phyloP scores from a whole-genome alignment of 805 yeast species.

The Myxozyma sirexii region DNA sequence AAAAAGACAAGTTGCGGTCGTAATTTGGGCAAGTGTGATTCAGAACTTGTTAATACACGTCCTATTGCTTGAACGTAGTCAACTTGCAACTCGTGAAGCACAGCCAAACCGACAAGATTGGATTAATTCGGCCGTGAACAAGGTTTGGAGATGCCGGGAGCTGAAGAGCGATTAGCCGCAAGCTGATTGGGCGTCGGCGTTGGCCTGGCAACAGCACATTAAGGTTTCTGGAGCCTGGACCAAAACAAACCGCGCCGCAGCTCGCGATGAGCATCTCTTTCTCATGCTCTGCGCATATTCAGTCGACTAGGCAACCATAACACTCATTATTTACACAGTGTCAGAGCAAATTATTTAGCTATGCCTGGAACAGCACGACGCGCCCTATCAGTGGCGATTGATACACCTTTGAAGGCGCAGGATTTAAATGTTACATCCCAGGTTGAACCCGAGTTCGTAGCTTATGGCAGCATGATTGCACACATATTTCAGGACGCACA shows the following conservation, averaged over 20 bases:
- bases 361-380: conserved; percentile 3
- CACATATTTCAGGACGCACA: conserved; percentile 83
- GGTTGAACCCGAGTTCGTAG: background rate
- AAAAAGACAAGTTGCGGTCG: too few species aligned
- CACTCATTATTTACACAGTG: background rate
- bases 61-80: background rate
- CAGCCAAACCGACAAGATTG: background rate
- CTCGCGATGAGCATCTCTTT: conserved; percentile 9
- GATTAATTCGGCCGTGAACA: background rate
- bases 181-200: conserved; percentile 12
- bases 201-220: conserved; percentile 9
- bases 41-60: too few species aligned
- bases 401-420: background rate
- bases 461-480: conserved; percentile 41
- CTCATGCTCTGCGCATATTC: background rate
- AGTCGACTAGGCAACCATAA: background rate
- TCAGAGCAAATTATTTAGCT: background rate
- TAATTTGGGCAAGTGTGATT: too few species aligned
- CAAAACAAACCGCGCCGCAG: conserved; percentile 16
- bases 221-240: background rate
- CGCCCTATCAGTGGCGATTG: background rate
- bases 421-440: background rate
- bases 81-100: background rate
- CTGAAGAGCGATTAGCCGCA: conserved; percentile 1
- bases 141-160: conserved; percentile 3